phyloP scores from a whole-genome alignment of 148 eudicot species.

The Arbutus unedo region DNA sequence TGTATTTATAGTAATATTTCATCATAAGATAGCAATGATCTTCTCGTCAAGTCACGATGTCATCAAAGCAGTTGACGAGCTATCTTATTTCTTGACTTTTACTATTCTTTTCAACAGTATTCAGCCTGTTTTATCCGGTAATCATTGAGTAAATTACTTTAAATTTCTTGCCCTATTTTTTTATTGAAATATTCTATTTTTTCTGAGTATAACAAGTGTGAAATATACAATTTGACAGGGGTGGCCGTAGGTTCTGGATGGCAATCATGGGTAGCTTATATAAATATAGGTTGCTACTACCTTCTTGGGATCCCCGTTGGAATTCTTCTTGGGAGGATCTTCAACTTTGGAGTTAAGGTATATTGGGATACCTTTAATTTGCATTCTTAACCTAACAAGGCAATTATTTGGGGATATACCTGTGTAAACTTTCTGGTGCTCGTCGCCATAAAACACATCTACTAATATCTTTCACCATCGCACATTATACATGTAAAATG shows the following conservation, averaged over 20 bases:
- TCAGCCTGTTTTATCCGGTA: constrained; percentile 34
- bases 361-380: neutral
- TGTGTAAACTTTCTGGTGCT: too few species aligned
- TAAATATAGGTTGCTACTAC: constrained; percentile 39
- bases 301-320: constrained; percentile 31
- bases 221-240: constrained; percentile 13
- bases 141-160: neutral
- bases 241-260: constrained; percentile 67
- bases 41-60: constrained; percentile 26
- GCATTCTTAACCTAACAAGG: neutral
- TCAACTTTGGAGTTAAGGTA: constrained; percentile 17
- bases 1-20: constrained; percentile 16
- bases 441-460: too few species aligned
- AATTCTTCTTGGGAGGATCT: constrained; percentile 11
- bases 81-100: constrained; percentile 19
- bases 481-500: too few species aligned
- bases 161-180: neutral
- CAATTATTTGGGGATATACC: neutral
- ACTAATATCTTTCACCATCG: too few species aligned
- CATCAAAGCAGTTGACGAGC: constrained; percentile 19
- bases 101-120: constrained; percentile 29
- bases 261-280: constrained; percentile 51
- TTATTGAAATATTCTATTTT: neutral
- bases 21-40: constrained; percentile 26
- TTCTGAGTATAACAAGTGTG: neutral